A percentile compares a stretch with the other conserved stretches of the same genome.
Conservation (phyloP, 148 eudicot genomes). For the Rhododendron mucronatum region DNA sequence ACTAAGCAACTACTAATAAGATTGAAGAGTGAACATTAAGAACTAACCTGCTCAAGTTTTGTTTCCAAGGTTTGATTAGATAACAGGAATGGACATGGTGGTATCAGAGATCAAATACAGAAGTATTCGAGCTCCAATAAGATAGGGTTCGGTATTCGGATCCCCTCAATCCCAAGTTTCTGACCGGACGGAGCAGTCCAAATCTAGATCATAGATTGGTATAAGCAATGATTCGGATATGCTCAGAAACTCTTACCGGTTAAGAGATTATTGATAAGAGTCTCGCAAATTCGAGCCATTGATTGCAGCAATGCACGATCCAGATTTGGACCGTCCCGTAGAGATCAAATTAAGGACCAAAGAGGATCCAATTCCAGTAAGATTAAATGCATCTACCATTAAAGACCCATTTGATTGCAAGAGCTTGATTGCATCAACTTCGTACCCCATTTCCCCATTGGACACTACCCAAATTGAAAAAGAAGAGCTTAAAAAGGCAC, state of each 20-base stretch:
- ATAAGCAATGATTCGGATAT: background rate
- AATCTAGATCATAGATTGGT: background rate
- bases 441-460: background rate
- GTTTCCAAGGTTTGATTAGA: background rate
- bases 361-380: background rate
- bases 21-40: background rate
- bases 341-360: background rate
- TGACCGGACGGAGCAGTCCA: too few species aligned
- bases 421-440: background rate
- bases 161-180: background rate
- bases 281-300: background rate
- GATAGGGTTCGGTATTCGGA: background rate
- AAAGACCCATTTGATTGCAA: background rate
- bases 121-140: background rate
- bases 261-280: background rate
- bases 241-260: background rate
- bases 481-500: background rate
- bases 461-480: background rate
- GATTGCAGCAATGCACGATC: background rate
- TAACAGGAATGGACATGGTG: background rate
- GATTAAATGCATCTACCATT: background rate
- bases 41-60: background rate
- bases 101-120: background rate
- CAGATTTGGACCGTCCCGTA: background rate
- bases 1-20: background rate